phyloP scores from a whole-genome alignment of 1,139 yeast genomes.

The Saccharomyces hybrid region DNA sequence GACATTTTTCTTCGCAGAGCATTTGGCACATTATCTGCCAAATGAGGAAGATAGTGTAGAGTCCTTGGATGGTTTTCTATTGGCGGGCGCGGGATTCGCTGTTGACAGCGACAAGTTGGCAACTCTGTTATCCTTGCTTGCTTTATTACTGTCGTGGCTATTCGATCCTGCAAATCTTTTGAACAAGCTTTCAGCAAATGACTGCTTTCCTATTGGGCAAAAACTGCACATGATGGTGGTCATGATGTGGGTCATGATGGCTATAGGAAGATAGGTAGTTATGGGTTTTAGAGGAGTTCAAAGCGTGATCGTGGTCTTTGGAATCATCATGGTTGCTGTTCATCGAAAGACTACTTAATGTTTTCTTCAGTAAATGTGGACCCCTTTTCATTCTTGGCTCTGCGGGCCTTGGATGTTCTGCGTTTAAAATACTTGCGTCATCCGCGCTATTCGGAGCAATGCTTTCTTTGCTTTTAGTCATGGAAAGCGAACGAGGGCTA shows the following conservation, averaged over 20 bases:
- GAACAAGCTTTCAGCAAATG: slow-evolving; percentile 22
- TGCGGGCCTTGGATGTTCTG: neutral
- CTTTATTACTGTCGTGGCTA: neutral
- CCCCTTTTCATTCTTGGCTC: slow-evolving; percentile 12
- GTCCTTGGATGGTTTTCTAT: slow-evolving; percentile 1
- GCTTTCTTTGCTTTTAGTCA: slow-evolving; percentile 9
- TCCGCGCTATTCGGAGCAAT: neutral
- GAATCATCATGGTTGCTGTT: slow-evolving; percentile 6
- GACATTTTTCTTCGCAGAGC: slow-evolving; percentile 2
- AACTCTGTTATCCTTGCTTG: slow-evolving; percentile 15
- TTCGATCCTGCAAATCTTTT: slow-evolving; percentile 18
- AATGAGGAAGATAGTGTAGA: neutral
- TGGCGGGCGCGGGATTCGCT: neutral
- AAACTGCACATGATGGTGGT: slow-evolving; percentile 7
- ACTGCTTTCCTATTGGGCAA: slow-evolving; percentile 17
- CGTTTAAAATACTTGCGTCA: neutral
- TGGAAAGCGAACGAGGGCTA: slow-evolving; percentile 2
- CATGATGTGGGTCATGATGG: slow-evolving; percentile 3
- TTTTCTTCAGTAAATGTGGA: slow-evolving; percentile 18
- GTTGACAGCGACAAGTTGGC: neutral
- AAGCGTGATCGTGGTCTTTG: slow-evolving; percentile 1
- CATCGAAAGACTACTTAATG: slow-evolving; percentile 22
- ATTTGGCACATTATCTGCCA: slow-evolving; percentile 3
- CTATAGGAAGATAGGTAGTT: slow-evolving; percentile 1
- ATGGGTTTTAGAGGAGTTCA: neutral